Percentiles rank a stretch among this genome's conserved stretches.
Evolutionary conservation across 345 rosid genomes (phyloP).

Genomic region (Euphorbia pulcherrima): DNA sequence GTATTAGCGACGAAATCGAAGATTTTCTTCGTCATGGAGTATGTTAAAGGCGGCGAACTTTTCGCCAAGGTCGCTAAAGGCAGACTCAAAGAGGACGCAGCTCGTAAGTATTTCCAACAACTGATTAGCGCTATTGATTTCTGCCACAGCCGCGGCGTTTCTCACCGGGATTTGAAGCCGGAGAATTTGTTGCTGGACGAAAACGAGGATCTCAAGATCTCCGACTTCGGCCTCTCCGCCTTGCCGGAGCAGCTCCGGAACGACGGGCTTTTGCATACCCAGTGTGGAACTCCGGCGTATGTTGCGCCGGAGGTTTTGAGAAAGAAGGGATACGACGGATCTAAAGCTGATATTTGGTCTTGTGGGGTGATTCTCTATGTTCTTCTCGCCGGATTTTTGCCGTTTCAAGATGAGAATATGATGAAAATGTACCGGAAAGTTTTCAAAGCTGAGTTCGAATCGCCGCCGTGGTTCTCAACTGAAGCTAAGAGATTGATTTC

Average conservation of each 20-base stretch:
- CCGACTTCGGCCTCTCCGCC: slow-evolving; percentile 23
- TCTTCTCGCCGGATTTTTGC: slow-evolving; percentile 28
- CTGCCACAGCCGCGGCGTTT: slow-evolving; percentile 32
- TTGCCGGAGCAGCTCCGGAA: slow-evolving; percentile 47
- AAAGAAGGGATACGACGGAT: slow-evolving; percentile 52
- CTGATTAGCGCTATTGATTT: slow-evolving; percentile 27
- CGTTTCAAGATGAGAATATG: slow-evolving; percentile 28
- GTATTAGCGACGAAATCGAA: slow-evolving; percentile 29
- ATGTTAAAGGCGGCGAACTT: slow-evolving; percentile 32
- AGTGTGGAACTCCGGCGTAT: slow-evolving; percentile 59
- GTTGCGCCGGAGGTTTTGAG: slow-evolving; percentile 48
- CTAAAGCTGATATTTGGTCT: slow-evolving; percentile 30
- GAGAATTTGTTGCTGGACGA: slow-evolving; percentile 26
- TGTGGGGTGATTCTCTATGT: slow-evolving; percentile 30
- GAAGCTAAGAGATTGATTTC: slow-evolving; percentile 24
- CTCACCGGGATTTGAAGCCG: slow-evolving; percentile 31
- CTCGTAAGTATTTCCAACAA: slow-evolving; percentile 31
- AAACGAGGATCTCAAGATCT: slow-evolving; percentile 18
- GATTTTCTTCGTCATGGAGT: slow-evolving; percentile 29
- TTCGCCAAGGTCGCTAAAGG: slow-evolving; percentile 31
- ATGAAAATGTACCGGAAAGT: slow-evolving; percentile 30
- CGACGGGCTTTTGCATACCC: slow-evolving; percentile 49
- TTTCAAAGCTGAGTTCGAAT: slow-evolving; percentile 30
- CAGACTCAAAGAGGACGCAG: slow-evolving; percentile 21
- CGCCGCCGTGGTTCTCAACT: slow-evolving; percentile 24